Evolutionary conservation across 768 basidiomycete genomes (phyloP).

Genomic region (Serendipita sp.): DNA sequence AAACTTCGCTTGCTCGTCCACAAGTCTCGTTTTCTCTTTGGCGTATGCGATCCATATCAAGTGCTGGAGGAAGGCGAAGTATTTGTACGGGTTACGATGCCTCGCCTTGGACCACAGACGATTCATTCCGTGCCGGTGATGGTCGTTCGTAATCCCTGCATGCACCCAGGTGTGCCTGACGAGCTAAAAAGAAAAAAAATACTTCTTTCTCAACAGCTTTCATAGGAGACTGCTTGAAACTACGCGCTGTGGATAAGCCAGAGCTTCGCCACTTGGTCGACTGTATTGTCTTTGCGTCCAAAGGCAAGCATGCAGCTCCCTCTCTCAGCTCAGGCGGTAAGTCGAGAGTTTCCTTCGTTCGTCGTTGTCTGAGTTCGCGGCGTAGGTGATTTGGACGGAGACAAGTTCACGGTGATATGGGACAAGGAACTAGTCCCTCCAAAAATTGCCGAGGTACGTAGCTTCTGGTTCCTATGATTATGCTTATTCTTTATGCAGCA

Average conservation of each 20-base stretch:
- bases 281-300: constrained; percentile 50
- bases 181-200: not conserved
- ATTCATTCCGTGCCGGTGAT: constrained; percentile 46
- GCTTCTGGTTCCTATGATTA: not conserved
- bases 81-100: constrained; percentile 39
- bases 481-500: constrained; percentile 25
- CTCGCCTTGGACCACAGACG: constrained; percentile 36
- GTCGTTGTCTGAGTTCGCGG: not conserved
- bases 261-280: constrained; percentile 42
- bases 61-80: constrained; percentile 50
- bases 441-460: constrained; percentile 35
- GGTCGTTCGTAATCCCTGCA: constrained; percentile 52
- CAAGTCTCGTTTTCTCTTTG: constrained; percentile 46
- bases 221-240: constrained; percentile 51
- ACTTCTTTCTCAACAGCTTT: not conserved
- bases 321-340: constrained; percentile 60
- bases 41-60: constrained; percentile 51
- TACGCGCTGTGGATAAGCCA: constrained; percentile 39
- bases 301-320: constrained; percentile 45
- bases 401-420: constrained; percentile 57
- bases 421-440: constrained; percentile 45
- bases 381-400: constrained; percentile 25
- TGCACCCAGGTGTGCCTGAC: constrained; percentile 38
- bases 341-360: constrained; percentile 31
- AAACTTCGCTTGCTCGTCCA: constrained; percentile 46